Evolutionary conservation across 1,139 yeast species (phyloP).

Genomic region (Sugiyamaella xylanicola): DNA sequence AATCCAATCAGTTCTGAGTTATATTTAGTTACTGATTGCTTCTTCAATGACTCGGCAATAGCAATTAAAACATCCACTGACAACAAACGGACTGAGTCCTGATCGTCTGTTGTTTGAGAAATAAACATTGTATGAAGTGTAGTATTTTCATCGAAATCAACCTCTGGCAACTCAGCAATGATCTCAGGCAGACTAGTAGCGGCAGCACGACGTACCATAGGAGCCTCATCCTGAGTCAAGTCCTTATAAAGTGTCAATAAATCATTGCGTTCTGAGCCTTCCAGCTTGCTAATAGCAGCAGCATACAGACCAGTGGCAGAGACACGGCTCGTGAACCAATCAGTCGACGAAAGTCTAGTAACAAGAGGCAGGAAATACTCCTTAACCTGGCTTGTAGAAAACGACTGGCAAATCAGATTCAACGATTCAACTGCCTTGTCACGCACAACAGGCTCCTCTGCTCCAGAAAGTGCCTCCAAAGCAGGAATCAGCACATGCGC

Average conservation of each 20-base stretch:
- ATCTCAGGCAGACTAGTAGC: constrained; percentile 79
- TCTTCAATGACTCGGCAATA: constrained; percentile 43
- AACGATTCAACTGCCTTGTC: constrained; percentile 91
- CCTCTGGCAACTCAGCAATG: constrained; percentile 56
- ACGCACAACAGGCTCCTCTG: constrained; percentile 97
- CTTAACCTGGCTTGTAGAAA: constrained; percentile 67
- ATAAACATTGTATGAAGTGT: constrained; percentile 75
- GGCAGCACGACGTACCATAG: constrained; percentile 97
- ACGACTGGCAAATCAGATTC: constrained; percentile 65
- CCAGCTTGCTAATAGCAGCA: constrained; percentile 63
- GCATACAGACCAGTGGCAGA: constrained; percentile 90
- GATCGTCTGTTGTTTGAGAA: constrained; percentile 78
- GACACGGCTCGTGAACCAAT: constrained; percentile 93
- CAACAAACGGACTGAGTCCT: constrained; percentile 91
- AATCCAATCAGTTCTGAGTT: constrained; percentile 38
- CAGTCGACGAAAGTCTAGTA: constrained; percentile 77
- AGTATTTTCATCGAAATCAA: constrained; percentile 41
- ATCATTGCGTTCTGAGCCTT: constrained; percentile 46
- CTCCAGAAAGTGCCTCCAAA: constrained; percentile 84
- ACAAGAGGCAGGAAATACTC: constrained; percentile 74
- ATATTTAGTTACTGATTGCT: constrained; percentile 35
- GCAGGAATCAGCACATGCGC: constrained; percentile 80
- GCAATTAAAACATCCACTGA: constrained; percentile 82
- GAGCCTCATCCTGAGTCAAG: constrained; percentile 86
- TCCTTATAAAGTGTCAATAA: constrained; percentile 68